Base-by-base conservation (phyloP, 345 rosid species). In the Hibiscus syriacus region DNA sequence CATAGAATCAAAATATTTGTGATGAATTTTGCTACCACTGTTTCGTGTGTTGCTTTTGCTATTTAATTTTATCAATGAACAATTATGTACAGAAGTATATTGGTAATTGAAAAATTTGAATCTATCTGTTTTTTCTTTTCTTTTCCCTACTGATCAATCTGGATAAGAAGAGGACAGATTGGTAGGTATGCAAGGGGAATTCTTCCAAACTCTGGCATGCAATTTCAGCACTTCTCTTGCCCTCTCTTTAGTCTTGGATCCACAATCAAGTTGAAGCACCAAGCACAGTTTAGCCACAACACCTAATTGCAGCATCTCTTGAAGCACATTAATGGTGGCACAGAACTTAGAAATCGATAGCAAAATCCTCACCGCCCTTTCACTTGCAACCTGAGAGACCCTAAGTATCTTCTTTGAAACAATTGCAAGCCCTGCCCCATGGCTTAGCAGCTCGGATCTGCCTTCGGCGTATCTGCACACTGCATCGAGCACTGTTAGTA, bases 391-490 rank as follows among this genome's bases (percentile, higher is more conserved):
- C 52, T 73, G 75, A 1, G 98, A 90, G 65, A 90, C 80, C 80
- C 92, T 80, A 12, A 86, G 77, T 65, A 92, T 88, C 82, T 83
- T 92, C 79, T 87, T 88, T 2, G 87, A 83, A n/a, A 92, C 93
- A 0, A 86, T 83, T 0, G 95, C 97, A 7, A 92, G 38, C 63
- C 90, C 92, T 2, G 89, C 89, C 3, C 82, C 83, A 20, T 92
- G 97, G 25, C 61, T 72, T 55, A 92, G 62, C 48, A 90, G 79
- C 75, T 84, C 85, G 11, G 90, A 87, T 59, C 98, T 71, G 73
- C 98, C 98, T 57, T 90, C 96, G 0, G 98, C 97, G 45, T 85
- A 82, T 71, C 72, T 78, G 65, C 97, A 92, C 46, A 88, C 55
- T 46, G 74, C 49, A 73, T 90, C 98, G 55, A 90, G 70, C 52